Evolutionary conservation across 2,329 filamentous ascomycete genomes (phyloP).

Genomic region (Fusarium staphyleae): DNA sequence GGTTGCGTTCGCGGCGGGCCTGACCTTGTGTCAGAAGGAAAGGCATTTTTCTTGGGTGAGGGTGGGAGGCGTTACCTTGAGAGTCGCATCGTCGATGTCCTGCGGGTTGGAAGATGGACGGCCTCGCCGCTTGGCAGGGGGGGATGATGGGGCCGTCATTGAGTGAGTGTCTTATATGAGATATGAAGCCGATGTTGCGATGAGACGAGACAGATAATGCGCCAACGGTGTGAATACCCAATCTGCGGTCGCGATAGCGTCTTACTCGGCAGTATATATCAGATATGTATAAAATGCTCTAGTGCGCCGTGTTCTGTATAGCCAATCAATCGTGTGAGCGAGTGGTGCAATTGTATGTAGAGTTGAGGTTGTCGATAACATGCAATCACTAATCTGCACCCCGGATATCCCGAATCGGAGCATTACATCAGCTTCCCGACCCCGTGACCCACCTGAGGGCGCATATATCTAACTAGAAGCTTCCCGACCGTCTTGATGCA

Average conservation of each 20-base stretch:
- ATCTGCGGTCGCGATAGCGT: too few species aligned
- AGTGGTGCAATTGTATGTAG: background rate
- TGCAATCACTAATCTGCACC: background rate
- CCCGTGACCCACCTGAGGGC: conserved; percentile 17
- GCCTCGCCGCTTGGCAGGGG: conserved; percentile 30
- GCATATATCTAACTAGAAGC: background rate
- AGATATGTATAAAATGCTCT: too few species aligned
- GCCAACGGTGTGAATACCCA: too few species aligned
- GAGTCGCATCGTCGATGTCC: conserved; percentile 36
- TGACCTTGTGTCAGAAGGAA: conserved; percentile 19
- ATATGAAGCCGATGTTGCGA: background rate
- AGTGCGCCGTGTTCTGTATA: too few species aligned
- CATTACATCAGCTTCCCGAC: conserved; percentile 27
- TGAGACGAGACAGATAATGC: background rate
- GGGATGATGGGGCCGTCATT: conserved; percentile 17
- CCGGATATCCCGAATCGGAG: conserved; percentile 18
- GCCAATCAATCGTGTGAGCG: too few species aligned
- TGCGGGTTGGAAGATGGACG: conserved; percentile 28
- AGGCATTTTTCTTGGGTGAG: background rate
- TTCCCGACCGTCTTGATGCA: too few species aligned
- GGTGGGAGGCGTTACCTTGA: conserved; percentile 28
- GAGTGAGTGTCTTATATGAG: background rate
- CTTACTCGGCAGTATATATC: too few species aligned
- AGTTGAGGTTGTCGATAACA: background rate
- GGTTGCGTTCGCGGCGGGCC: conserved; percentile 42